Conservation (phyloP, 2,329 filamentous ascomycete genomes). For the Fragosphaeria purpurea region DNA sequence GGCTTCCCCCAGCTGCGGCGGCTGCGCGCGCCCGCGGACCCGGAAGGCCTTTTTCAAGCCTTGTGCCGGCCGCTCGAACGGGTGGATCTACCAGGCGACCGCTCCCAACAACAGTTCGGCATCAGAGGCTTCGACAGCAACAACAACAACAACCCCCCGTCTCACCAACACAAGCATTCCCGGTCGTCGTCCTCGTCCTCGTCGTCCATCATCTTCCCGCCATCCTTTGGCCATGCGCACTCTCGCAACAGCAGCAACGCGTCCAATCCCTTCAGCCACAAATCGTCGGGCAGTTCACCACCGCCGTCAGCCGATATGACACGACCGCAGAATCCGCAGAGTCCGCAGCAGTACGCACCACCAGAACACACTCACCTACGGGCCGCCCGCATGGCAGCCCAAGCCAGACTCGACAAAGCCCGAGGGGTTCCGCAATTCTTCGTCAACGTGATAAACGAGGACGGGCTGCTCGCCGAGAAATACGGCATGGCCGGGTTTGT, state of each 20-base stretch:
- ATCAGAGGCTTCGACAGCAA: background rate
- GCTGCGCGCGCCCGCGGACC: constrained; percentile 58
- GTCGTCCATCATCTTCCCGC: background rate
- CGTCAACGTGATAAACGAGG: constrained; percentile 47
- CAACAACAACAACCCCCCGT: background rate
- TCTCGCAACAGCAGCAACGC: constrained; percentile 8
- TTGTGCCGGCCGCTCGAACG: constrained; percentile 55
- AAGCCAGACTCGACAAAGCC: constrained; percentile 52
- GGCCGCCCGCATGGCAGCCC: constrained; percentile 51
- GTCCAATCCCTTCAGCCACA: background rate
- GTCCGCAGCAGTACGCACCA: background rate
- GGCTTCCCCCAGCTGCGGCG: constrained; percentile 53
- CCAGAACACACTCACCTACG: constrained; percentile 28
- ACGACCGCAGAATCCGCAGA: background rate
- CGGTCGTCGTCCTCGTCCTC: constrained; percentile 3
- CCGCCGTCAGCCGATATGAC: background rate
- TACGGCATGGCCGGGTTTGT: constrained; percentile 52
- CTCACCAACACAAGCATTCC: constrained; percentile 1
- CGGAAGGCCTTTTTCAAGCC: constrained; percentile 57
- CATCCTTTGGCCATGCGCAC: background rate
- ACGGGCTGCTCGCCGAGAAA: constrained; percentile 39
- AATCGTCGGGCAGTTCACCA: background rate
- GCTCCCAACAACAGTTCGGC: constrained; percentile 27
- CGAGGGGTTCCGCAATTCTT: constrained; percentile 43
- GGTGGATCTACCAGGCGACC: constrained; percentile 41